These are phyloP conservation scores for Lactuca saligna DNA, from an alignment of 129 eudicot species.

Conservation along the genomic window DNA sequence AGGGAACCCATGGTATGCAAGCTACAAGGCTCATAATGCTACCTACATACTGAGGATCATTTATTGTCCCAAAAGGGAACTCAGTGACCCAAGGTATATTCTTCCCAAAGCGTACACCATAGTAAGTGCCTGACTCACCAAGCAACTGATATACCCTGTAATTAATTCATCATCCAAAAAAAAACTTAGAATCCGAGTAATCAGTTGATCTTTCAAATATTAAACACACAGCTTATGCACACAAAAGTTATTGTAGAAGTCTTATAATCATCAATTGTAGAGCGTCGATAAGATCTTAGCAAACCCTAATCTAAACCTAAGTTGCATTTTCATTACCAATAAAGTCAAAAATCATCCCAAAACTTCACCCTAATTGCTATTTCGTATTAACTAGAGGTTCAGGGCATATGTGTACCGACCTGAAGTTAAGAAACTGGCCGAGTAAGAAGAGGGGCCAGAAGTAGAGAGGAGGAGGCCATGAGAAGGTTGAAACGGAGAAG, in stretches of 20 bases:
- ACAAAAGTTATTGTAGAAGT: no score
- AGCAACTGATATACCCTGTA: constrained; percentile 90
- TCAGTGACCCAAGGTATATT: constrained; percentile 88
- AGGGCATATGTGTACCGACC: constrained; percentile 30
- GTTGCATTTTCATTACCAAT: not conserved
- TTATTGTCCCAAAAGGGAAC: constrained; percentile 82
- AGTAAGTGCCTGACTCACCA: constrained; percentile 94
- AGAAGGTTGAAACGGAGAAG: constrained; percentile 68
- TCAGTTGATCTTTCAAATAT: not conserved
- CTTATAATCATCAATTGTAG: not conserved
- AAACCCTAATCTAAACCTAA: not conserved
- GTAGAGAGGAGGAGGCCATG: constrained; percentile 92
- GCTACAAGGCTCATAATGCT: constrained; percentile 85
- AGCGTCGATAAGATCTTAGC: not conserved
- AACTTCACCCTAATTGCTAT: not conserved
- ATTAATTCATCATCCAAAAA: not conserved
- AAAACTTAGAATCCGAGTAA: not conserved
- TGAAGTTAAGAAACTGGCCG: constrained; percentile 96
- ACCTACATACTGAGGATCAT: constrained; percentile 91
- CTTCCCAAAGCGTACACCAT: constrained; percentile 96
- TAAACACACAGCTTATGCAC: no score
- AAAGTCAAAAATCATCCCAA: not conserved
- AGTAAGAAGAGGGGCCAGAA: constrained; percentile 83
- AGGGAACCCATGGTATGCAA: constrained; percentile 80
- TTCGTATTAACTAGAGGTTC: not conserved